phyloP scores from a whole-genome alignment of 768 basidiomycete species.

The Rubroboletus pulcherrimus region DNA sequence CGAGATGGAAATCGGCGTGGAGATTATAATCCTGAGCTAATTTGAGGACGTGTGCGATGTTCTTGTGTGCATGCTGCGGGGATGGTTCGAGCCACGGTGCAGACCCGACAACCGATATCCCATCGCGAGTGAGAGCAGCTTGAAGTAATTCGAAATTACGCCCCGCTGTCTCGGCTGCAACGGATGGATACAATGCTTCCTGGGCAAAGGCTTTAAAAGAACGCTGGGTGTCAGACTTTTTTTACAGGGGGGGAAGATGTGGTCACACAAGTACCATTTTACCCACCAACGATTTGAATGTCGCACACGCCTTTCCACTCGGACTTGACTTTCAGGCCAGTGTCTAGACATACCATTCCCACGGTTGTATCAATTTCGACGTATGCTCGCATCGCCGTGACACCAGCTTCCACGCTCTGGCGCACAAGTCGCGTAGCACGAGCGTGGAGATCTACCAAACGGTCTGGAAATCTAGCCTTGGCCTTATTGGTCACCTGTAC shows the following conservation, averaged over 20 bases:
- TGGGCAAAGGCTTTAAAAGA: slow-evolving; percentile 56
- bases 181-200: slow-evolving; percentile 47
- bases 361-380: slow-evolving; percentile 60
- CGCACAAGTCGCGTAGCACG: slow-evolving; percentile 53
- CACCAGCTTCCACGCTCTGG: slow-evolving; percentile 58
- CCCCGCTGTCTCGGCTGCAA: slow-evolving; percentile 35
- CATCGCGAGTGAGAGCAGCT: slow-evolving; percentile 36
- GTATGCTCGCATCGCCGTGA: slow-evolving; percentile 64
- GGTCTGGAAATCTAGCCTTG: slow-evolving; percentile 46
- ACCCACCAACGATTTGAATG: slow-evolving; percentile 54
- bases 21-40: slow-evolving; percentile 36
- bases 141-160: slow-evolving; percentile 45
- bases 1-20: slow-evolving; percentile 63
- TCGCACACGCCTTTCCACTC: slow-evolving; percentile 47
- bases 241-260: neutral
- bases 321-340: slow-evolving; percentile 44
- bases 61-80: slow-evolving; percentile 43
- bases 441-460: slow-evolving; percentile 43
- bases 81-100: slow-evolving; percentile 63
- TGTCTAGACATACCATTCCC: slow-evolving; percentile 51
- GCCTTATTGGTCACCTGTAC: slow-evolving; percentile 47
- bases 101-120: slow-evolving; percentile 54
- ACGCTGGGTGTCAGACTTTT: neutral
- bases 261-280: neutral
- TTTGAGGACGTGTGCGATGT: slow-evolving; percentile 51